Base-by-base conservation (phyloP, 106 monocot genomes). In the Ottelia alismoides region DNA sequence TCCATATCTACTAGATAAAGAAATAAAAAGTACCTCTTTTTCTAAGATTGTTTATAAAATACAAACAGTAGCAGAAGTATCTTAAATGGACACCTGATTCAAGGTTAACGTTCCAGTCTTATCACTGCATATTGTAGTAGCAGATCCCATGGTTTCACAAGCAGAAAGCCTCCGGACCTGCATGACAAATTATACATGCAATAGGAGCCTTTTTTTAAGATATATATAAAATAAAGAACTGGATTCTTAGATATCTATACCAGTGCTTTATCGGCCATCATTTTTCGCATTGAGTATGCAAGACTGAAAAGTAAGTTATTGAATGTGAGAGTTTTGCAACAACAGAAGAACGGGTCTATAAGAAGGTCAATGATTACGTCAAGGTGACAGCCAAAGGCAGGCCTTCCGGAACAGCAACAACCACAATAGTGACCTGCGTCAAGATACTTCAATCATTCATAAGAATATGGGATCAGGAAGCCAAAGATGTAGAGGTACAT, bases 81-180 rank as follows among this genome's bases (percentile, higher is more conserved):
- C 16, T 43, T 43, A 7, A 43, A 16, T 16, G 16, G 40, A 16
- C 40, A 90, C 84, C 77, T 90, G 68, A 77, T 90, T 90, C 46
- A 84, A 46, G 23, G 89, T 90, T 31, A 90, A 65, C 61, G 89
- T 90, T 47, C 89, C 84, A 53, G 89, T 90, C 65, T 90, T 90
- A 32, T 84, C 89, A 70, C 89, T 90, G 49, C 89, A 90, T 25
- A 90, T 90, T 52, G 89, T 90, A 49, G 89, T 90, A 28, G 89
- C 89, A 11, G 84, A 90, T 25, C 89, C 89, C 89, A 90, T 90
- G 56, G 89, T 90, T 74, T 90, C 89, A 74, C 89, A 90, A 22
- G 89, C 74, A 65, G 89, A 90, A 69, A 90, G 80, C 48, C 84
- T 74, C 20, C 84, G 70, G 2, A 90, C 89, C 84, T 90, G 57